Evolutionary conservation across 148 eudicot genomes (phyloP).

Genomic region (Diospyros kaki): DNA sequence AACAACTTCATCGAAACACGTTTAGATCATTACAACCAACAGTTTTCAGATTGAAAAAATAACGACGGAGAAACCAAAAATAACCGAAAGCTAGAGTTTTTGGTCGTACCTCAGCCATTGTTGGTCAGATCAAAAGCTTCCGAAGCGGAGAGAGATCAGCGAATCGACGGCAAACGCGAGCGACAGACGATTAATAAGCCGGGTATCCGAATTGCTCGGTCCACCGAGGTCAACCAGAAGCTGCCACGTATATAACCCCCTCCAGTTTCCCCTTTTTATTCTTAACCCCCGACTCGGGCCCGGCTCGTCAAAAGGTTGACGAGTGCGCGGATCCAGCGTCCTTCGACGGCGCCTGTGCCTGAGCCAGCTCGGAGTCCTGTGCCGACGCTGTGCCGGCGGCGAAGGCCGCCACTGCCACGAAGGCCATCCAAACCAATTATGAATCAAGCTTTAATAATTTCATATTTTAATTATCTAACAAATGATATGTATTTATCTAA

Average conservation of each 20-base stretch:
- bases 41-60: background rate
- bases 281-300: too few relatives aligned
- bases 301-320: too few relatives aligned
- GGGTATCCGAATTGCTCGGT: too few relatives aligned
- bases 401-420: constrained; percentile 3
- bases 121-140: constrained; percentile 8
- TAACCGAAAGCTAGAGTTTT: background rate
- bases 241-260: too few relatives aligned
- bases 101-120: constrained; percentile 32
- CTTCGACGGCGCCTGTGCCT: constrained; percentile 3
- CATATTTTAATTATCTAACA: too few relatives aligned
- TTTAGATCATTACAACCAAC: background rate
- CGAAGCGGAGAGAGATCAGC: background rate
- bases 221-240: too few relatives aligned
- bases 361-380: constrained; percentile 10
- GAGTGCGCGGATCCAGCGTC: constrained; percentile 18
- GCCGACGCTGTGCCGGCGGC: constrained; percentile 8
- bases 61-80: background rate
- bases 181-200: too few relatives aligned
- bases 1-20: background rate
- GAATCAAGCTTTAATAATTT: too few relatives aligned
- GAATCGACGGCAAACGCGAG: too few relatives aligned
- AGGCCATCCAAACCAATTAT: background rate
- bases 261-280: too few relatives aligned
- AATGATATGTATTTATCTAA: too few relatives aligned